phyloP scores from a whole-genome alignment of 2,329 filamentous ascomycete genomes.

The Akanthomyces dipterigenus region DNA sequence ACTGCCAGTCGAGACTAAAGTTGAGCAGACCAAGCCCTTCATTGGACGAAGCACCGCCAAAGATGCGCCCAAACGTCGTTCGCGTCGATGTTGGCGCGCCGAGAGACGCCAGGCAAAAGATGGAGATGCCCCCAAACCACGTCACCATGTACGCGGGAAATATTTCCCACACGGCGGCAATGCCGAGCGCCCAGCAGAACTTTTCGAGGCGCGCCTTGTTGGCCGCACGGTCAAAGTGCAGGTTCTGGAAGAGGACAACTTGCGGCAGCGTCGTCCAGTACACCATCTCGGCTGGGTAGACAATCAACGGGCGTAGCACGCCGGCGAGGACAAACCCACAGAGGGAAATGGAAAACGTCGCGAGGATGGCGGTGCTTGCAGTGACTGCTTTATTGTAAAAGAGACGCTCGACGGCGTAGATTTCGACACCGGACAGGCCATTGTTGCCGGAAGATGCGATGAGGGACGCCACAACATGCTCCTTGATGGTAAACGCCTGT shows the following conservation, averaged over 20 bases:
- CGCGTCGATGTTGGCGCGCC: constrained; percentile 23
- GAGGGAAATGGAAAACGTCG: constrained; percentile 23
- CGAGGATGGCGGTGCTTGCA: constrained; percentile 21
- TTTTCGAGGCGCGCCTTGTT: constrained; percentile 23
- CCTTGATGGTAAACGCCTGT: constrained; percentile 17
- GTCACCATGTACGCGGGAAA: constrained; percentile 41
- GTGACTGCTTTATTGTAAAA: constrained; percentile 17
- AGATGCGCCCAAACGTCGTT: constrained; percentile 20
- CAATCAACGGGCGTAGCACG: constrained; percentile 23
- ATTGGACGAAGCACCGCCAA: constrained; percentile 35
- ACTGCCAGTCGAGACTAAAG: constrained; percentile 38
- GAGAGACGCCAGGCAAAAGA: constrained; percentile 40
- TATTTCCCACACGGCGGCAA: constrained; percentile 38
- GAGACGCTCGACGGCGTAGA: constrained; percentile 17
- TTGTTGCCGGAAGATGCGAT: constrained; percentile 18
- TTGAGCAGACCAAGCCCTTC: constrained; percentile 34
- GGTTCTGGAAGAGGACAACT: constrained; percentile 26
- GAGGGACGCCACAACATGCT: constrained; percentile 18
- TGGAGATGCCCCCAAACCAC: constrained; percentile 30
- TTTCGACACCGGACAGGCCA: constrained; percentile 17
- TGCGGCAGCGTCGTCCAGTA: constrained; percentile 26
- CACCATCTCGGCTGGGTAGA: constrained; percentile 27
- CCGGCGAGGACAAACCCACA: constrained; percentile 25
- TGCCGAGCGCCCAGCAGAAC: constrained; percentile 22
- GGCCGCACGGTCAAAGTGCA: constrained; percentile 23